Evolutionary conservation across 805 yeast species (phyloP), one percentile per base, ranked within the genome.

Genomic region (Tetrapisispora namnaoensis): DNA sequence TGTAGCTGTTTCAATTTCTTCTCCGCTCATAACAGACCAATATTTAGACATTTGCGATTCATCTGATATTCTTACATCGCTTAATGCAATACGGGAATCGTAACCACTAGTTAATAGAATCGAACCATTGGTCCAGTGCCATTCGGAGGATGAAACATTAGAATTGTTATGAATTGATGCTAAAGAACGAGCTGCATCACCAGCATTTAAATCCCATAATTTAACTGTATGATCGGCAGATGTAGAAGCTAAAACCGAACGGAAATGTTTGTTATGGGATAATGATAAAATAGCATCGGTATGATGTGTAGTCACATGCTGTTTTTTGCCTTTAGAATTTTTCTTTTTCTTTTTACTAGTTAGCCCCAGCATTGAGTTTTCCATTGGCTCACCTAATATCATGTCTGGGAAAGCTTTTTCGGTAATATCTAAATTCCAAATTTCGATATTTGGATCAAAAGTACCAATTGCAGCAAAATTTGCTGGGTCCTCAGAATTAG

Each of bases 381-480:
- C 69, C 42, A 73, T 74, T 11, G 80, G 80, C 62, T 86, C 95
- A 46, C 99, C 98, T 51, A 93, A 73, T 53, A 93, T 88, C 56
- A 85, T 76, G 62, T 90, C 96, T 14, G 99, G 99, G 76, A 86
- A 91, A 27, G 95, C 91, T 60, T 88, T 88, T 57, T 93, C 98
- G 35, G 91, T 73, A 54, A 83, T 81, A 65, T 93, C 99, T 60
- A 93, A 72, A 67, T 93, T 89, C 98, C 98, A 93, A 52, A 93
- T 77, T 70, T 93, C 99, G 67, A 93, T 91, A 62, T 86, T 95
- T 38, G 99, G 99, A 58, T 91, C 98, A 65, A 93, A 91, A 2
- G 98, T 86, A 63, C 98, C 98, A 55, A 93, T 74, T 14, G 99
- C 99, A 2, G 95, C 98, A 68, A 87, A 89, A 68, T 89, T 93